phyloP scores from a whole-genome alignment of 192 early-diverging fungal genomes.

The Backusella westeae region DNA sequence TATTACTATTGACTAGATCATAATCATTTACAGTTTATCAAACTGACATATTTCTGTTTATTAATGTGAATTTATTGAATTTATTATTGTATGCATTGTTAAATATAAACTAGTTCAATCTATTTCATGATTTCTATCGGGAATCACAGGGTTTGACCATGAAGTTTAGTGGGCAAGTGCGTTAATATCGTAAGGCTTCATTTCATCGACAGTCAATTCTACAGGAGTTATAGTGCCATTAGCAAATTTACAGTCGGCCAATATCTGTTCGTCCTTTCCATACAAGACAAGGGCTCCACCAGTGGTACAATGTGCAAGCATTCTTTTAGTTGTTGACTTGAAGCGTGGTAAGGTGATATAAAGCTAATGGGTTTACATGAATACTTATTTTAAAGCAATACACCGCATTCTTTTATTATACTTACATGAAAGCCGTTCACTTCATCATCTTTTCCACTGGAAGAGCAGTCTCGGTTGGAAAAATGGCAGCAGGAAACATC shows the following conservation, averaged over 20 bases:
- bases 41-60: too few species aligned
- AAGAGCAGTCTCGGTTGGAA: background rate
- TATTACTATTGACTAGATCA: too few species aligned
- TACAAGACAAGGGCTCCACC: background rate
- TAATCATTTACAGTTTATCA: too few species aligned
- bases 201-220: background rate
- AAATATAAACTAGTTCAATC: background rate
- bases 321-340: background rate
- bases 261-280: background rate
- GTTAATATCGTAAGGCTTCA: background rate
- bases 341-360: background rate
- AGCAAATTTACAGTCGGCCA: background rate
- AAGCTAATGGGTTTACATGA: background rate
- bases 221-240: background rate
- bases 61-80: too few species aligned
- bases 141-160: background rate
- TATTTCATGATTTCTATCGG: background rate
- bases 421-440: background rate
- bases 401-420: background rate
- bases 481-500: background rate
- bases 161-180: background rate
- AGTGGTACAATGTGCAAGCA: background rate
- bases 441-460: background rate
- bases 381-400: background rate
- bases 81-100: too few species aligned